Evolutionary conservation across 495 filamentous ascomycete genomes (phyloP), one percentile per base, ranked within the genome.

Genomic region (Patellaria atrata): DNA sequence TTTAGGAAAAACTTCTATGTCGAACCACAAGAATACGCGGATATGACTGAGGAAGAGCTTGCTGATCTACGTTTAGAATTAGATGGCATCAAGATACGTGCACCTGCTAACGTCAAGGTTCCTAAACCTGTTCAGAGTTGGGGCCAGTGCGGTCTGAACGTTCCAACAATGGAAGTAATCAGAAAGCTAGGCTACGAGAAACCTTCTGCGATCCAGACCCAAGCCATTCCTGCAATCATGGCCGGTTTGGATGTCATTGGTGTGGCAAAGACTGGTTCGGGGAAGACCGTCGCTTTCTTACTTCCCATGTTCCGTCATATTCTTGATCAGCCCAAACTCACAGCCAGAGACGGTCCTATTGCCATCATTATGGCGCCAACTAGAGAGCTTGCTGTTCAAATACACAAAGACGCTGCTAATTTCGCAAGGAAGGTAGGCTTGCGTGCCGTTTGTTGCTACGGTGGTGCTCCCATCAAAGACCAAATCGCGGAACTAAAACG

Each of bases 231-330:
- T 7, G 75, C 82, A 5, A 84, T 94, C 42, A 93, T 94, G 82
- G 89, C 87, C 22, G 91, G 91, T 11, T 76, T 84, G 46, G 87
- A 99, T 62, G 77, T 94, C 10, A 91, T 96, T 41, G 89, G 87
- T 45, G 81, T 96, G 26, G 91, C 91, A 2, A 96, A 96, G 56
- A 99, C 91, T 13, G 91, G 91, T 3, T 96, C 91, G n/a, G 91
- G 91, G 45, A 99, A 99, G 57, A 99, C 91, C 1, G 76, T 94
- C 43, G 89, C 91, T 16, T 99, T 94, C 51, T 56, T 87, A 10
- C 66, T 99, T 12, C 89, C 89, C 13, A 92, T 96, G 81, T 94
- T 96, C 49, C 73, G 89, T 14, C 89, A 99, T 52, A 92, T 99
- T 59, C 91, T 86, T 50, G 89, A 96, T 50, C 89, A 99, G 49